Base-by-base conservation (phyloP, 805 yeast species). In the Yarrowia sp. region DNA sequence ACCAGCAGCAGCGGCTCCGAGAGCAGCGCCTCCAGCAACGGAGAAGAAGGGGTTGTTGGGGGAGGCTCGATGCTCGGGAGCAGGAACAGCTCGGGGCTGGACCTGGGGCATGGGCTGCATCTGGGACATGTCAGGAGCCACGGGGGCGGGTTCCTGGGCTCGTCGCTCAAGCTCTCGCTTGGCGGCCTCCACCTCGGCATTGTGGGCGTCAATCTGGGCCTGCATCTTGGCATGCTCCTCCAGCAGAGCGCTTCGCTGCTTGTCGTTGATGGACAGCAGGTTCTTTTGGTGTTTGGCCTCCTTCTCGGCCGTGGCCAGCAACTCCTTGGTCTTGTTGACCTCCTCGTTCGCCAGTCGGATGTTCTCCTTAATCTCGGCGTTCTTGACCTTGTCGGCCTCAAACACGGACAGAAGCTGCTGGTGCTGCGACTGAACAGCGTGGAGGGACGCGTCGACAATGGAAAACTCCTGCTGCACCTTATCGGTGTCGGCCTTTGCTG, bases 401-500 rank as follows among this genome's bases (percentile, higher is more conserved):
- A 87, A 79, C 19, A 82, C 81, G 4, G 80, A 73, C 70, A 88
- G 89, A 62, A 86, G 77, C 49, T 82, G 83, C 68, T 84, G 85
- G 67, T 88, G 79, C 67, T 88, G 85, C 0, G 84, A 74, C 66
- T 90, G 89, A 52, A 87, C 81, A 5, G 89, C 85, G 73, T 89
- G 88, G 70, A 83, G 82, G 70, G 84, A 88, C 11, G 96, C 96
- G 73, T 92, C 96, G 1, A 89, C 82, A 46, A 89, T 81, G 0
- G 90, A 83, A 0, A 90, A 79, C 70, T 90, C 92, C 63, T 89
- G 84, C 69, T 88, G 80, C 68, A 92, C 77, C 43, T 84, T 81
- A 65, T 86, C 91, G 6, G 87, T 82, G 71, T 92, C 96, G 63
- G 79, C 80, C 51, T 81, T 84, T 0, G 92, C 83, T 8, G 81